Conservation (phyloP, 23 red algal species). For the Cyanidiococcus yangmingshanensis region DNA sequence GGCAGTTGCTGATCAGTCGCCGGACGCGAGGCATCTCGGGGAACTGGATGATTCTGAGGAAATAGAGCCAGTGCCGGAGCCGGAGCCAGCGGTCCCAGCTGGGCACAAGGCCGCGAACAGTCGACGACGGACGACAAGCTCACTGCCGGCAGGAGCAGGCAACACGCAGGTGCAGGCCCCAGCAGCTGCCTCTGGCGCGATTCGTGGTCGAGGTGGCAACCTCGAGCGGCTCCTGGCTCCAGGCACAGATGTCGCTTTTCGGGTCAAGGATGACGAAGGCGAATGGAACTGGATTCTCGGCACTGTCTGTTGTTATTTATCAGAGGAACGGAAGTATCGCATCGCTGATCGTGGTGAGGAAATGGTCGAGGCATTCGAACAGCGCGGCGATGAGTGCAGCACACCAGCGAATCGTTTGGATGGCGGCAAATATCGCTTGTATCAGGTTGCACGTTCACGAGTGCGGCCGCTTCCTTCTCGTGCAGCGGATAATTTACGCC, state of each 20-base stretch:
- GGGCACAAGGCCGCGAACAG: background rate
- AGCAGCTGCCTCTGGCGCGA: background rate
- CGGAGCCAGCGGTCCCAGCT: background rate
- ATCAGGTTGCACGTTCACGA: background rate
- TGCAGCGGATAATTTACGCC: conserved; percentile 17
- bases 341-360: conserved; percentile 63
- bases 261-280: conserved; percentile 39
- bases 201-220: conserved; percentile 11
- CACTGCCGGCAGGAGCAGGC: background rate
- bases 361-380: conserved; percentile 20
- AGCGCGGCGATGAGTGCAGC: background rate
- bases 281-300: conserved; percentile 71
- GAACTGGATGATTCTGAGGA: background rate
- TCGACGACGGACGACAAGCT: background rate
- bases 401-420: background rate
- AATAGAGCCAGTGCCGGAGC: background rate
- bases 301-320: conserved; percentile 42
- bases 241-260: conserved; percentile 71
- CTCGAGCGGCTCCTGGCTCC: conserved; percentile 31
- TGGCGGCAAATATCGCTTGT: background rate
- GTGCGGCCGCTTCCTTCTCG: background rate
- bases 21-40: background rate
- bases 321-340: conserved; percentile 56
- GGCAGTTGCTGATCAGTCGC: background rate
- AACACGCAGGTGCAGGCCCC: background rate